Base-by-base conservation (phyloP, 306 rosid genomes). In the Cercis canadensis region DNA sequence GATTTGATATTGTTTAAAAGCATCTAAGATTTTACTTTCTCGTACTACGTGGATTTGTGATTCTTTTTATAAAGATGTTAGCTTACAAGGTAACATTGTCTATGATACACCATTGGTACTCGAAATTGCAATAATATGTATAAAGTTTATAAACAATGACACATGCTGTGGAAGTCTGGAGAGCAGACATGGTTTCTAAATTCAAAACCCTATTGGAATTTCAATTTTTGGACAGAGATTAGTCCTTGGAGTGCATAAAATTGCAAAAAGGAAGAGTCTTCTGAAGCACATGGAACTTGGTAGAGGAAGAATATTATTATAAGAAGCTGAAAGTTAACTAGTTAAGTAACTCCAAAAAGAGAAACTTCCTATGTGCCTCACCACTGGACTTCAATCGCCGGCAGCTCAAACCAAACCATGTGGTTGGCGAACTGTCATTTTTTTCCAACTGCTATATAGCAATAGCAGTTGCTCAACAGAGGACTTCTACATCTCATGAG, bases 321-420 rank as follows among this genome's bases (percentile, higher is more conserved):
- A n/a, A n/a, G n/a, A 24, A 24, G 29, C 29, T 24, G 29, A 24
- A 24, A 24, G 29, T 24, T 24, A 24, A 24, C 1, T 24, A 24
- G 29, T 24, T 24, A 3, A 3, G 4, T 45, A 16, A 19, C 14
- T 63, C 15, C 57, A 64, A 62, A 56, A 46, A 21, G 70, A 66
- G 71, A 78, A 72, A 19, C 63, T 58, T 78, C 65, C 57, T 40
- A 65, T 3, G 50, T 71, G 58, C 78, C 34, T 31, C 19, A 29
- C 45, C 29, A 62, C 54, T 46, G n/a, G 13, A 46, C 21, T 39
- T 11, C 63, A 11, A 19, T 39, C 62, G 11, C 9, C 53, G 15
- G 18, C 16, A 36, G 31, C 4, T 44, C 11, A 54, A 37, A 40
- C 72, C 43, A 19, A 18, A 58, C 71, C 76, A 70, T 37, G 75